Evolutionary conservation across 495 filamentous ascomycete genomes (phyloP).

Genomic region (Hyaloscypha bicolor): DNA sequence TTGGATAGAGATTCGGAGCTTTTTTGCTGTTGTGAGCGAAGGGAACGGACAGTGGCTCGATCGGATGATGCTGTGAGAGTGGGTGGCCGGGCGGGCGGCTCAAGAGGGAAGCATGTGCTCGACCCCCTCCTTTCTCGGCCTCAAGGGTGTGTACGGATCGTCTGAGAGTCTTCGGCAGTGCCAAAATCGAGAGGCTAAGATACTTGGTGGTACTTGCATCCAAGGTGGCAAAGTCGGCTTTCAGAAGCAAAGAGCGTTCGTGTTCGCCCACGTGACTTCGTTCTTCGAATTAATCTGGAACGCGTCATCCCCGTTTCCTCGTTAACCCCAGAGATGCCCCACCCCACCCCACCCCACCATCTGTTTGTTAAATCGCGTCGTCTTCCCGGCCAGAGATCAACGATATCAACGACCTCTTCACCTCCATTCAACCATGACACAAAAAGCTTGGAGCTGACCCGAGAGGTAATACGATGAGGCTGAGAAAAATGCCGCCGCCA

Average conservation of each 20-base stretch:
- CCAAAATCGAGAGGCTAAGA: neutral
- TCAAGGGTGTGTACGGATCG: neutral
- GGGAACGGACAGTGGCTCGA: conserved; percentile 6
- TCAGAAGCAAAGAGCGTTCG: too few species aligned
- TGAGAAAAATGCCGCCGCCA: conserved; percentile 20
- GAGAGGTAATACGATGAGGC: neutral
- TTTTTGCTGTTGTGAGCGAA: conserved; percentile 10
- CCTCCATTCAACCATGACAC: neutral
- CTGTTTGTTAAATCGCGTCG: neutral
- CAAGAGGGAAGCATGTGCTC: too few species aligned
- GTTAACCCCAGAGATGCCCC: neutral
- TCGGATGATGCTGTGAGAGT: conserved; percentile 11
- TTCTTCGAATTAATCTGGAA: neutral
- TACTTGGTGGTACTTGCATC: conserved; percentile 2
- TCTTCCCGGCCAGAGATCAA: neutral
- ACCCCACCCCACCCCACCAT: neutral
- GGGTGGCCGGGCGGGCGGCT: neutral
- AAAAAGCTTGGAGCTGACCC: conserved; percentile 5
- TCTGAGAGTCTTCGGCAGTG: neutral
- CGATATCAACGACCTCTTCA: neutral
- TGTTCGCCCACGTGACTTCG: neutral
- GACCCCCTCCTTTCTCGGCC: neutral
- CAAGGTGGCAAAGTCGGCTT: neutral
- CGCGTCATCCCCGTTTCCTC: neutral
- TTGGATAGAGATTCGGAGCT: conserved; percentile 5